phyloP scores from a whole-genome alignment of 2,329 filamentous ascomycete species.

The Penicillium sp. region DNA sequence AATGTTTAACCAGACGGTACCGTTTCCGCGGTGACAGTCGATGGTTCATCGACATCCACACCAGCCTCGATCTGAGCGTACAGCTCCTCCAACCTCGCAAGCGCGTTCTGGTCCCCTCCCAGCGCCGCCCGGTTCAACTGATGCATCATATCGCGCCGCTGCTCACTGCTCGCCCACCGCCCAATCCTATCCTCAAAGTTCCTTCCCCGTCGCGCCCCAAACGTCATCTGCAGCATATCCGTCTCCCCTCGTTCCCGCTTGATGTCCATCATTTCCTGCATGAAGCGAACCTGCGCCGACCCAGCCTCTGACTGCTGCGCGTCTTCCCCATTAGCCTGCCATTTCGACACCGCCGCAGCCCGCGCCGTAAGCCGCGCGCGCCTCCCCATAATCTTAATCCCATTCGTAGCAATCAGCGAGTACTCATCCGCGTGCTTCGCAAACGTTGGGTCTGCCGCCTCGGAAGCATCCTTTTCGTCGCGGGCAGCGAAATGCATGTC shows the following conservation, averaged over 20 bases:
- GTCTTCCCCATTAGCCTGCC: background rate
- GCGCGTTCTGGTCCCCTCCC: constrained; percentile 34
- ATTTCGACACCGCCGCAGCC: background rate
- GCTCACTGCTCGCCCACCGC: constrained; percentile 37
- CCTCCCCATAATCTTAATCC: constrained; percentile 64
- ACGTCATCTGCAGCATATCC: constrained; percentile 61
- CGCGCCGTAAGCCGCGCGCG: constrained; percentile 57
- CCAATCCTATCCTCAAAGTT: constrained; percentile 29
- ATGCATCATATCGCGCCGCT: constrained; percentile 34
- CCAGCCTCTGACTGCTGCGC: constrained; percentile 12
- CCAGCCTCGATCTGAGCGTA: constrained; percentile 26
- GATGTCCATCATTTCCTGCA: constrained; percentile 62
- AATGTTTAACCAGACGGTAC: background rate
- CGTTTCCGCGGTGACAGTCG: background rate
- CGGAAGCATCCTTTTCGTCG: constrained; percentile 31
- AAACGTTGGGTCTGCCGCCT: constrained; percentile 47
- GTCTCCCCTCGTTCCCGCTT: constrained; percentile 62
- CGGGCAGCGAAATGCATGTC: constrained; percentile 68
- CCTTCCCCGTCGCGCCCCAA: constrained; percentile 39
- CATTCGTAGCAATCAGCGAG: constrained; percentile 68
- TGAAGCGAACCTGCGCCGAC: constrained; percentile 49
- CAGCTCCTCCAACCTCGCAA: constrained; percentile 33
- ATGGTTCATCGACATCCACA: background rate
- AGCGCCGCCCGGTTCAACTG: constrained; percentile 32
- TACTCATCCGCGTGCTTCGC: constrained; percentile 45